phyloP scores from a whole-genome alignment of 257 asterid species.

The Solanum infundibuliforme region DNA sequence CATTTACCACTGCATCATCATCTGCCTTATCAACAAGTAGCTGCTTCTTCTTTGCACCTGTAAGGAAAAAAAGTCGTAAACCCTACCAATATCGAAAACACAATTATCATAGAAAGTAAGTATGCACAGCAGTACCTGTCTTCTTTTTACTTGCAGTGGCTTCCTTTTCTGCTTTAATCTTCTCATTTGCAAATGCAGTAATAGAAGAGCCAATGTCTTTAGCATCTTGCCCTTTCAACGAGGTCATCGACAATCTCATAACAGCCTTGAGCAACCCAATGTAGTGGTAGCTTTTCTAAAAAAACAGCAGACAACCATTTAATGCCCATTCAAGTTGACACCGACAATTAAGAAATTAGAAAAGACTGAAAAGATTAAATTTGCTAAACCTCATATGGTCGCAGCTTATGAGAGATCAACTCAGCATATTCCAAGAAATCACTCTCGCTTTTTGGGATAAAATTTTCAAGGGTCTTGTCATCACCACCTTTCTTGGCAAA shows the following conservation, averaged over 20 bases:
- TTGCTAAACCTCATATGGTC: constrained; percentile 64
- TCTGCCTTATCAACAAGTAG: constrained; percentile 64
- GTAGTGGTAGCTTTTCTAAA: constrained; percentile 91
- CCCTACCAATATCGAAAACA: background rate
- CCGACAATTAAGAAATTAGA: background rate
- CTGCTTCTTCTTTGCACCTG: constrained; percentile 87
- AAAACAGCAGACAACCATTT: background rate
- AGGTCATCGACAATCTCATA: constrained; percentile 72
- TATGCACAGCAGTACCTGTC: constrained; percentile 30
- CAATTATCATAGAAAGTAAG: background rate
- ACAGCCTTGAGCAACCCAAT: constrained; percentile 74
- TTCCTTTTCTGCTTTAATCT: constrained; percentile 91
- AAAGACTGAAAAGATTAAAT: background rate
- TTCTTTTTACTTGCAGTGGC: constrained; percentile 88
- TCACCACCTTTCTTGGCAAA: constrained; percentile 66
- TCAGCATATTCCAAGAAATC: constrained; percentile 86
- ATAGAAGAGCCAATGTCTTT: constrained; percentile 84
- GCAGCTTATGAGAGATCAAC: constrained; percentile 68
- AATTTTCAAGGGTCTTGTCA: constrained; percentile 68
- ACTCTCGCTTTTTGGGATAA: constrained; percentile 74
- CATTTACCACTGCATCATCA: constrained; percentile 33
- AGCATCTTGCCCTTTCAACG: constrained; percentile 85
- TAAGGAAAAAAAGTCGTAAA: constrained; percentile 3
- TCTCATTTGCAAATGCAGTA: constrained; percentile 93
- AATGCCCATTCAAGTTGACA: background rate